Base-by-base conservation (phyloP, 345 rosid genomes). In the Tarenaya hassleriana region DNA sequence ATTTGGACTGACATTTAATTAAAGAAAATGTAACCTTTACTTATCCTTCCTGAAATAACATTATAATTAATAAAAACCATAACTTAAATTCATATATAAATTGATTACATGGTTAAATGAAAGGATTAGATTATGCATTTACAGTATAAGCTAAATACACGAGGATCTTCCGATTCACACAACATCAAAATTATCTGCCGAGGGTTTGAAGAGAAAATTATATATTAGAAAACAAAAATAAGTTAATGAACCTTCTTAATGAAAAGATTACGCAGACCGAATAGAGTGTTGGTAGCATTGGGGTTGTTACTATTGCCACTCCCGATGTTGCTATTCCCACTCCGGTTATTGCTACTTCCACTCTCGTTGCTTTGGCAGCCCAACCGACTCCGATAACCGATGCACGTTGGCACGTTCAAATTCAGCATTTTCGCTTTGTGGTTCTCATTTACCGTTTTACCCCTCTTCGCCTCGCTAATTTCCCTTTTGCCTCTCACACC, bases 221-320 rank as follows among this genome's bases (percentile, higher is more conserved):
- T 4, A 17, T 4, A 40, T 8, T 6, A 49, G 17, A 1, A 4
- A 4, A 10, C 11, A 1, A 8, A 31, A 55, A 20, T 51, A 60
- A 55, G 58, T 67, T 61, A 67, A 69, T 79, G 72, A 56, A 83
- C 86, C 60, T 79, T 86, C 71, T 76, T 86, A 38, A 74, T 16
- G 52, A 86, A 89, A 34, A 85, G 75, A 79, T 75, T 76, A 5
- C 95, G 86, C 15, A 88, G 56, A 52, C 67, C 81, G 64, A 89
- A 86, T 42, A 81, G 33, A 55, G 62, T 64, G 54, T 61, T 67
- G 47, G 66, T 60, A 21, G 46, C 56, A 21, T 5, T 66, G 29
- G 19, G 12, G 48, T 32, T 50, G 19, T 4, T 47, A 38, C 35
- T 52, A 5, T 17, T 16, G 15, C 13, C 52, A 60, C 19, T 60